phyloP scores from a whole-genome alignment of 495 filamentous ascomycete species.

The Talaromyces ruber region DNA sequence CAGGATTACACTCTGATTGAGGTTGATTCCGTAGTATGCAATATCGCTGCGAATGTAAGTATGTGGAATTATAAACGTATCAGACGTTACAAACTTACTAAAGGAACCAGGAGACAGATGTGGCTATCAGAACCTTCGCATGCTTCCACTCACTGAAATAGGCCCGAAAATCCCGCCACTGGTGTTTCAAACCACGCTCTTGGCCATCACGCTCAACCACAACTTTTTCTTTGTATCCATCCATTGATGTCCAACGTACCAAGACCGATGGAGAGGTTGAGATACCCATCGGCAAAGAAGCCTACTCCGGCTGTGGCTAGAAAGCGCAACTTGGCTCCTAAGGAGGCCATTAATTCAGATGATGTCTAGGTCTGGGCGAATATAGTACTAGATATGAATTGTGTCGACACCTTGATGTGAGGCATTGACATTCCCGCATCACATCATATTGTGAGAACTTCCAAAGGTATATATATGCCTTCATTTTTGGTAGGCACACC shows the following conservation, averaged over 20 bases:
- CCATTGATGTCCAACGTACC: too few relatives aligned
- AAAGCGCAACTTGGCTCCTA: constrained; percentile 13
- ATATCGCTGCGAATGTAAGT: constrained; percentile 16
- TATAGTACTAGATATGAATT: too few relatives aligned
- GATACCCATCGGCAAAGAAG: constrained; percentile 50
- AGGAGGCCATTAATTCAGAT: constrained; percentile 8
- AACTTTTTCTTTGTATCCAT: constrained; percentile 7
- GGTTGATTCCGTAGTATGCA: constrained; percentile 28
- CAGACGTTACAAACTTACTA: constrained; percentile 8
- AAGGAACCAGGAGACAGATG: constrained; percentile 15
- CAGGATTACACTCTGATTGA: constrained; percentile 28
- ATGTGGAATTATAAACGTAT: not conserved
- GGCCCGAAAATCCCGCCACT: constrained; percentile 14
- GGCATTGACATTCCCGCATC: not conserved
- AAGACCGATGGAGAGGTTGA: constrained; percentile 15
- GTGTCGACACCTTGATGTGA: too few relatives aligned
- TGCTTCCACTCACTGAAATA: constrained; percentile 8
- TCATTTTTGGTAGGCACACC: not conserved
- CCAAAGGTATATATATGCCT: not conserved
- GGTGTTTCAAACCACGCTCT: constrained; percentile 10
- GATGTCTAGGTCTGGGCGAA: too few relatives aligned
- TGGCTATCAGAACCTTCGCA: constrained; percentile 15
- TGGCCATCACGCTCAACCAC: constrained; percentile 9
- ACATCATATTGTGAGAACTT: not conserved
- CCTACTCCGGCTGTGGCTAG: constrained; percentile 47